Evolutionary conservation across 805 yeast species (phyloP).

Genomic region (Ogataea saltuana): DNA sequence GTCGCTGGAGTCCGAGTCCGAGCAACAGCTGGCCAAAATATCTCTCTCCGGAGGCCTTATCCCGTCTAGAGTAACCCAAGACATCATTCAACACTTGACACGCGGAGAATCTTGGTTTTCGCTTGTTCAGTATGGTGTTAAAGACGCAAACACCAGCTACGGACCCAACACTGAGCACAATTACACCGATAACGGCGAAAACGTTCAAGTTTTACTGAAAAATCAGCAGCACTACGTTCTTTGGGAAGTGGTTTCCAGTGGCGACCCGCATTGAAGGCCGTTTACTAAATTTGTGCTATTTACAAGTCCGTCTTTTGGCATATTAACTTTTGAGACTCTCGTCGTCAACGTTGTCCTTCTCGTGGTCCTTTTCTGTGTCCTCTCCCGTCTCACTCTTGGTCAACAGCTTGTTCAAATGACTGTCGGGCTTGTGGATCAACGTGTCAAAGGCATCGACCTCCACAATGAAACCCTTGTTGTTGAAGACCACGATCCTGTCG

Average conservation of each 20-base stretch:
- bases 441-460: conserved; percentile 65
- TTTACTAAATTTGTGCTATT: no score
- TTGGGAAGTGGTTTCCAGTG: conserved; percentile 35
- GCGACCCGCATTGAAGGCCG: conserved; percentile 27
- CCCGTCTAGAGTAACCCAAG: conserved; percentile 9
- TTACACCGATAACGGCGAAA: conserved; percentile 32
- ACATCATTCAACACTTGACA: conserved; percentile 1
- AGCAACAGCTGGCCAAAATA: conserved; percentile 17
- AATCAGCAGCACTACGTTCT: conserved; percentile 21
- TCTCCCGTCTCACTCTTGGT: conserved; percentile 32
- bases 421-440: conserved; percentile 46
- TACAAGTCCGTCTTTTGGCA: no score
- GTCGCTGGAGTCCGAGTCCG: conserved; percentile 10
- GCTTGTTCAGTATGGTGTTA: conserved; percentile 31
- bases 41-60: conserved; percentile 24
- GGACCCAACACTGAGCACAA: conserved; percentile 30
- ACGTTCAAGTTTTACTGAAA: conserved; percentile 26
- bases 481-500: conserved; percentile 74
- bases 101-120: conserved; percentile 27
- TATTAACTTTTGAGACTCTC: background rate
- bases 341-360: conserved; percentile 7
- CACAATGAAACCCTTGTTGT: conserved; percentile 67
- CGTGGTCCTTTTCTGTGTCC: conserved; percentile 27
- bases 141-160: conserved; percentile 31
- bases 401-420: conserved; percentile 47